Conservation (phyloP, 139 green algal species). For the Coccomyxa sp. region DNA sequence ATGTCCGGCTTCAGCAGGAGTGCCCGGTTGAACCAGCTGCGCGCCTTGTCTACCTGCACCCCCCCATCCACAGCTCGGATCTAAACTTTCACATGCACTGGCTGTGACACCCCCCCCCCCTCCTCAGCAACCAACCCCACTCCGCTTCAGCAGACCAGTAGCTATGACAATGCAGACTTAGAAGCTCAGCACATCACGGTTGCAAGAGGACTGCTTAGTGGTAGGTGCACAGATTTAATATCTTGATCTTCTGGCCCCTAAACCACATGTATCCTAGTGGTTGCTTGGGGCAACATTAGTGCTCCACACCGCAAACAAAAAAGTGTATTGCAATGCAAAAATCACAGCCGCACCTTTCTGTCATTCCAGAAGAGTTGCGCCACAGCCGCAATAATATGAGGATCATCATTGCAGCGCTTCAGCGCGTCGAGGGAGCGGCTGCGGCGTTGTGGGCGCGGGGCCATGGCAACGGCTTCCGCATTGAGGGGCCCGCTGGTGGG, state of each 20-base stretch:
- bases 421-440: constrained; percentile 85
- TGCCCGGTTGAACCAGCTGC: constrained; percentile 81
- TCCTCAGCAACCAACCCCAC: too few species aligned
- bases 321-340: background rate
- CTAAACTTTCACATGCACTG: background rate
- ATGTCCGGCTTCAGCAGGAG: constrained; percentile 82
- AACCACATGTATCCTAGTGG: background rate
- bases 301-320: background rate
- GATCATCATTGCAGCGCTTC: constrained; percentile 87
- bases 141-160: background rate
- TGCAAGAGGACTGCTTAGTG: background rate
- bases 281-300: background rate
- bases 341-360: background rate
- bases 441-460: constrained; percentile 73
- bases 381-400: constrained; percentile 77
- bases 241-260: background rate
- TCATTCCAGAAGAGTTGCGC: constrained; percentile 83
- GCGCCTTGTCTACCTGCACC: constrained; percentile 77
- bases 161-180: background rate
- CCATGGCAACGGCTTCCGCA: constrained; percentile 82
- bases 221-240: too few species aligned
- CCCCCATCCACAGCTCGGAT: background rate
- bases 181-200: background rate
- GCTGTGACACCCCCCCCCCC: too few species aligned
- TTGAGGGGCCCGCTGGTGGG: constrained; percentile 81